phyloP scores from a whole-genome alignment of 2,329 filamentous ascomycete genomes.

The Pleurostoma richardsiae region DNA sequence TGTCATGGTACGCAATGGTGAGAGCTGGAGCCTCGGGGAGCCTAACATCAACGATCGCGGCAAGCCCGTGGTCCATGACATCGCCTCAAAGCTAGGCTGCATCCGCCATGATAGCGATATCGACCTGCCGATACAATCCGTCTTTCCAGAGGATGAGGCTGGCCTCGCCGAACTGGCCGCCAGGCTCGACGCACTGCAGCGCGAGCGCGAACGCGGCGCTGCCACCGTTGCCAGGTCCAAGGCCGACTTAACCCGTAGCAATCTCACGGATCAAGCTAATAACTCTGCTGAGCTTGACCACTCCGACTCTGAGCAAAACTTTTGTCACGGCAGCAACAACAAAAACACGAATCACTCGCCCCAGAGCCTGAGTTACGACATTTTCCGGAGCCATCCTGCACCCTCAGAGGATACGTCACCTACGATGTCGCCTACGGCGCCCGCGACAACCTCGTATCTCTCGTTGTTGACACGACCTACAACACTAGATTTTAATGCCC shows the following conservation, averaged over 20 bases:
- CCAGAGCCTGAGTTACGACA: conserved; percentile 43
- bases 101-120: conserved; percentile 58
- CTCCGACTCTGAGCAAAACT: conserved; percentile 51
- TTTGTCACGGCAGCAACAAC: conserved; percentile 36
- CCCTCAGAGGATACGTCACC: conserved; percentile 7
- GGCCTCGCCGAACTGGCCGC: conserved; percentile 52
- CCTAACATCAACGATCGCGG: conserved; percentile 59
- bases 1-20: conserved; percentile 53
- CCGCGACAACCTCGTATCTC: conserved; percentile 17
- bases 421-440: conserved; percentile 14
- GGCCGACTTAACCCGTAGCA: conserved; percentile 22
- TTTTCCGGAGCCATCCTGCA: conserved; percentile 27
- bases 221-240: conserved; percentile 22
- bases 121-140: conserved; percentile 50
- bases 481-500: conserved; percentile 22
- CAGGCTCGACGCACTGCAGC: conserved; percentile 45
- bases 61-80: conserved; percentile 60
- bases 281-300: conserved; percentile 52
- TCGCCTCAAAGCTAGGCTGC: conserved; percentile 59
- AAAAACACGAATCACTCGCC: conserved; percentile 44
- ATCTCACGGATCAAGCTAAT: conserved; percentile 41
- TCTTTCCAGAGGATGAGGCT: conserved; percentile 58
- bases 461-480: conserved; percentile 25
- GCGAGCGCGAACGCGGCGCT: conserved; percentile 30
- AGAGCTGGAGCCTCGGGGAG: conserved; percentile 59